These are phyloP conservation scores for Claviceps paspali DNA, from an alignment of 2,329 filamentous ascomycete genomes.

Conservation along the genomic window DNA sequence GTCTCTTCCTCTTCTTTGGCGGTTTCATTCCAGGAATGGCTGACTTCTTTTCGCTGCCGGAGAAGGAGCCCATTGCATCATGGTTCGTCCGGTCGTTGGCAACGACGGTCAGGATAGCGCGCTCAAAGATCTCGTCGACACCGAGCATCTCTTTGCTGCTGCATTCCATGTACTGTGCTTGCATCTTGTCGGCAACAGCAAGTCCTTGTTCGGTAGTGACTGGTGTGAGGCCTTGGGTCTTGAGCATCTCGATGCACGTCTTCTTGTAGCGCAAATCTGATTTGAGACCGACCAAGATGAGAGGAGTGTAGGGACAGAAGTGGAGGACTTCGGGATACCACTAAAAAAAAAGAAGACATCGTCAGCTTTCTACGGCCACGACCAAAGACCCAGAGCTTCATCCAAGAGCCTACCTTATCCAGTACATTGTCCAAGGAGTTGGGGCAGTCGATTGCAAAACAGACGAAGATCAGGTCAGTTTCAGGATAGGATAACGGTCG, in stretches of 20 bases:
- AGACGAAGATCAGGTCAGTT: conserved; percentile 94
- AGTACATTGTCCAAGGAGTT: conserved; percentile 97
- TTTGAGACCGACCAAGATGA: conserved; percentile 91
- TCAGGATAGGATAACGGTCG: conserved; percentile 94
- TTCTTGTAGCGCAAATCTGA: conserved; percentile 91
- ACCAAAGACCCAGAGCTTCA: neutral
- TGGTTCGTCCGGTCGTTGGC: conserved; percentile 57
- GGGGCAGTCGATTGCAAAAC: conserved; percentile 97
- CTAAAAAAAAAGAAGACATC: conserved; percentile 33
- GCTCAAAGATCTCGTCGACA: conserved; percentile 91
- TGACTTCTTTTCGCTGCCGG: conserved; percentile 22
- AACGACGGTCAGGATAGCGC: conserved; percentile 79
- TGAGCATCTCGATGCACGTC: conserved; percentile 96
- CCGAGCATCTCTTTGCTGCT: conserved; percentile 95
- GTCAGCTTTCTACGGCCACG: neutral
- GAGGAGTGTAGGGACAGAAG: conserved; percentile 93
- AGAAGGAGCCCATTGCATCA: conserved; percentile 29
- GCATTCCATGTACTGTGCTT: conserved; percentile 92
- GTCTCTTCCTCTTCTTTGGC: conserved; percentile 69
- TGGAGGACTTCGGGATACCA: conserved; percentile 99
- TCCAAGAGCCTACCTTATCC: conserved; percentile 60
- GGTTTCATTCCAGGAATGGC: conserved; percentile 28
- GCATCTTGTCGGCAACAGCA: conserved; percentile 83
- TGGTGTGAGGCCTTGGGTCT: conserved; percentile 90
- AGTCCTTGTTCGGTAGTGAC: conserved; percentile 85